Percentiles rank a stretch among this genome's conserved stretches.
These are phyloP conservation scores for Candida orba DNA, from an alignment of 805 yeast genomes.

Conservation along the genomic window DNA sequence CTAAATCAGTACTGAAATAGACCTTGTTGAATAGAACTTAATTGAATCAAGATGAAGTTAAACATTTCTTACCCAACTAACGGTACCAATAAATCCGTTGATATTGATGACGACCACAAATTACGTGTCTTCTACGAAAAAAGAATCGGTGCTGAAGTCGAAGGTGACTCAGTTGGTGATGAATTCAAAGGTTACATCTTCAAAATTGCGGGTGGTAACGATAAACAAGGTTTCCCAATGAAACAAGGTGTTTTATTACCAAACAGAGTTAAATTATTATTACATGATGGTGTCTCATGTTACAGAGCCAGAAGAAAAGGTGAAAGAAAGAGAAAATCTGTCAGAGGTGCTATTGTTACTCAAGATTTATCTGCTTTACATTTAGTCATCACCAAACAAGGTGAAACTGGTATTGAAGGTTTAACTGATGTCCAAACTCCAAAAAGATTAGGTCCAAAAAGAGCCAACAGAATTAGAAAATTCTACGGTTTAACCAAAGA, in stretches of 20 bases:
- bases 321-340: constrained; percentile 99
- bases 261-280: constrained; percentile 95
- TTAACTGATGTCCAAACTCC: constrained; percentile 91
- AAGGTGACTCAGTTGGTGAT: constrained; percentile 96
- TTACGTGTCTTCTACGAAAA: constrained; percentile 97
- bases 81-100: constrained; percentile 98
- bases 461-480: constrained; percentile 99
- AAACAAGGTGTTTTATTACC: constrained; percentile 99
- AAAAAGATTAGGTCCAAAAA: constrained; percentile 99
- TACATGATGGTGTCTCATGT: constrained; percentile 93
- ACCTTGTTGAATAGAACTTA: background rate
- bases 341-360: constrained; percentile 98
- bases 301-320: constrained; percentile 99
- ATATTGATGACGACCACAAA: constrained; percentile 98
- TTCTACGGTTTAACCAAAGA: constrained; percentile 96
- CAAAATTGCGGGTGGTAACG: constrained; percentile 99
- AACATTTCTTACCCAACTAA: constrained; percentile 99
- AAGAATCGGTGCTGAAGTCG: constrained; percentile 99
- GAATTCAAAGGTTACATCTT: constrained; percentile 98
- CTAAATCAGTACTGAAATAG: background rate
- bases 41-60: constrained; percentile 33
- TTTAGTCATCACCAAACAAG: constrained; percentile 91
- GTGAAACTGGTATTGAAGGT: constrained; percentile 94
- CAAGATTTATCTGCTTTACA: constrained; percentile 95
- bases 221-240: constrained; percentile 99